Base-by-base conservation (phyloP, 148 eudicot species). In the Chenopodium album region DNA sequence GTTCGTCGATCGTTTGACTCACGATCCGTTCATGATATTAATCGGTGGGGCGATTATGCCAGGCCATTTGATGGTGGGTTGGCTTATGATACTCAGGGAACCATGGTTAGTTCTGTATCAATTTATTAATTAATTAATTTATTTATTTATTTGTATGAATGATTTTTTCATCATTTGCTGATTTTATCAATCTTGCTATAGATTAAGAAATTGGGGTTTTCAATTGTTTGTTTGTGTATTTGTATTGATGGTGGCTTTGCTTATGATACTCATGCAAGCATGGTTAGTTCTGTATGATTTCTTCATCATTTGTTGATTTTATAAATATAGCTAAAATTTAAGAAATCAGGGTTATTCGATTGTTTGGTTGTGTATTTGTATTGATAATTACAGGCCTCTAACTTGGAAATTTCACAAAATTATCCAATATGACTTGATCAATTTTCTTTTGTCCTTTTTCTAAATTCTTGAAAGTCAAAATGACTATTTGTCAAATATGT, bases 31-130 rank as follows among this genome's bases (percentile, higher is more conserved):
- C 93, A 87, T 69, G 87, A 87, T 47, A 86, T 90, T 32, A 91
- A 91, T 66, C 87, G 85, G 56, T 92, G 96, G 96, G 91, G 87
- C 79, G 91, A 93, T 80, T 87, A 85, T 62, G 80, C 56, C 4
- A 88, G 78, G 12, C 74, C 79, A 0, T 93, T 91, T 32, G 78
- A 81, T 64, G 76, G 37, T 32, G 84, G 80, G 62, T 20, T 85
- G 29, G 80, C 82, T 77, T 78, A 67, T 19, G 82, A 82, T 31
- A 76, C 77, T 50, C 82, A 81, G 66, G 76, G 72, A 1, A 79
- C 78, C 62, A 85, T 83, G 87, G 87, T 85, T 72, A 2, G 84
- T 63, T 7, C 14, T 41, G 56, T n/a, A 0, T 47, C 44, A 37
- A 37, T 37, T 37, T 37, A 5, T 37, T 37, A 5, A 37, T 32